Evolutionary conservation across 2,329 filamentous ascomycete species (phyloP).

Genomic region (Fusarium gaditjirri): DNA sequence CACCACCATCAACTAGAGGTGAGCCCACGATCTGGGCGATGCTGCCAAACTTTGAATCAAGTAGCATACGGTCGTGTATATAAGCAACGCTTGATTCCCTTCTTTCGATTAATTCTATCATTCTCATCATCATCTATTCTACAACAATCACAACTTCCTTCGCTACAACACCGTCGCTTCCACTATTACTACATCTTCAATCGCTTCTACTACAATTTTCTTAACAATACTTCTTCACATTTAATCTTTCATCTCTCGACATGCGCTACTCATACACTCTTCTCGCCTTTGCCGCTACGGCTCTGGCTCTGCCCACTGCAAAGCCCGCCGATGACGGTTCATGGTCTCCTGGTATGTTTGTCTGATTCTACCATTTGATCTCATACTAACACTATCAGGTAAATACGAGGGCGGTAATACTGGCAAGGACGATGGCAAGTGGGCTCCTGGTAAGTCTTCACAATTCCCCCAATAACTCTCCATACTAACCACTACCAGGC

Average conservation of each 20-base stretch:
- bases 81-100: constrained; percentile 3
- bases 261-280: constrained; percentile 40
- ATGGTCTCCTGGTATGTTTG: constrained; percentile 2
- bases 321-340: constrained; percentile 33
- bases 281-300: constrained; percentile 37
- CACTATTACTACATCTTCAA: background rate
- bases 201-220: background rate
- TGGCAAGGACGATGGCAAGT: constrained; percentile 11
- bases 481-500: background rate
- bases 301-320: constrained; percentile 35
- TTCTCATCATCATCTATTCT: constrained; percentile 18
- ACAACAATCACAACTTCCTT: constrained; percentile 3
- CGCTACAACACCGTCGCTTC: background rate
- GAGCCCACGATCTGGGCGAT: background rate
- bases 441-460: background rate
- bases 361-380: fast-evolving
- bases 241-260: background rate
- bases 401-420: constrained; percentile 23
- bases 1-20: background rate
- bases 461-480: fast-evolving
- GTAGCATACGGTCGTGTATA: background rate
- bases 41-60: background rate
- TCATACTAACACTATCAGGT: background rate
- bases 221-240: background rate
- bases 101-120: background rate